A percentile compares a stretch with the other conserved stretches of the same genome.
phyloP scores from a whole-genome alignment of 2,329 filamentous ascomycete species.

The Sarocladium kiliense region DNA sequence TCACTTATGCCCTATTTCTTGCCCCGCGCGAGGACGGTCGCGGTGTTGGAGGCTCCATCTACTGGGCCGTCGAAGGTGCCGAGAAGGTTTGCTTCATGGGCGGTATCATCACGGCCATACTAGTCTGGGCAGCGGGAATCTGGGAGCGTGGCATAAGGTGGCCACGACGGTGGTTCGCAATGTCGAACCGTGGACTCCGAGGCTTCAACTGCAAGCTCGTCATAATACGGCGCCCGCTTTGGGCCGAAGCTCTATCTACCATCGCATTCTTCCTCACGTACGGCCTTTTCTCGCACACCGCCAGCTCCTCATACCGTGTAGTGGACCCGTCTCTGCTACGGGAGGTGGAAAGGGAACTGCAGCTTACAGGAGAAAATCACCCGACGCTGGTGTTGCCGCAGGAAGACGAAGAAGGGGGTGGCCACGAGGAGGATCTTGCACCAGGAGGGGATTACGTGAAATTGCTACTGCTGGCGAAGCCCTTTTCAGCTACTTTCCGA shows the following conservation, averaged over 20 bases:
- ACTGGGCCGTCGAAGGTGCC: conserved; percentile 88
- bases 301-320: conserved; percentile 67
- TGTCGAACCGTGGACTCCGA: conserved; percentile 83
- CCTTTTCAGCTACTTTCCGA: conserved; percentile 88
- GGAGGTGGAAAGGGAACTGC: conserved; percentile 56
- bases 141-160: conserved; percentile 94
- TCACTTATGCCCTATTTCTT: conserved; percentile 86
- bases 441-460: conserved; percentile 90
- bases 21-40: conserved; percentile 93
- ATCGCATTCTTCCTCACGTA: conserved; percentile 75
- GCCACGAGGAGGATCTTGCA: conserved; percentile 84
- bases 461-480: conserved; percentile 84
- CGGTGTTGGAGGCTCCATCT: conserved; percentile 87
- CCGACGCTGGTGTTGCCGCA: conserved; percentile 38
- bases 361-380: conserved; percentile 36
- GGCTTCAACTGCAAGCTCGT: conserved; percentile 97
- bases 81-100: conserved; percentile 91
- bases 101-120: conserved; percentile 76
- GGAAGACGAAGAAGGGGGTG: conserved; percentile 53
- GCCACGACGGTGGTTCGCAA: conserved; percentile 85
- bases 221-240: conserved; percentile 76
- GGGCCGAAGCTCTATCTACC: conserved; percentile 69
- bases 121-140: conserved; percentile 93
- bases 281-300: conserved; percentile 62
- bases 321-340: conserved; percentile 61